These are phyloP conservation scores for Asterochloris sp. DNA, from an alignment of 139 green algal genomes.

Conservation along the genomic window DNA sequence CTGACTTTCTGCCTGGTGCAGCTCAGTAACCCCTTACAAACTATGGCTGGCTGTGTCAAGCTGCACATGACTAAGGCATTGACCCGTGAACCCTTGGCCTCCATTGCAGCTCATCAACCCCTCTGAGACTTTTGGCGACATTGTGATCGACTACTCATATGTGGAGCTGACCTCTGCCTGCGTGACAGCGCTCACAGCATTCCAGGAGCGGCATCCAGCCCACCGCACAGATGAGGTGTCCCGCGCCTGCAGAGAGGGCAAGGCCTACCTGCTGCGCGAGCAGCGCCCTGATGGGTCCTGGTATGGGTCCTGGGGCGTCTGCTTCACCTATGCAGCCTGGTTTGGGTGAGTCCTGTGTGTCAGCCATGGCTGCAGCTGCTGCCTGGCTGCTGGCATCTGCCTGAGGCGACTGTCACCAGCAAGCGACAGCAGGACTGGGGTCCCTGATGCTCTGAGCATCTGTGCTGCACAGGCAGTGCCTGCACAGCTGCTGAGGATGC, in stretches of 20 bases:
- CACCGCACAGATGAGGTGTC: slow-evolving; percentile 40
- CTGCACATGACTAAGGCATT: no score
- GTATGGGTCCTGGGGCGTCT: slow-evolving; percentile 98
- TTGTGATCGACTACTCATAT: slow-evolving; percentile 98
- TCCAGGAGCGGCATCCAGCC: slow-evolving; percentile 46
- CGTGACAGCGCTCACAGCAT: slow-evolving; percentile 84
- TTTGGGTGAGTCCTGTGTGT: slow-evolving; percentile 65
- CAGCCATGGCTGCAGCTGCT: background rate
- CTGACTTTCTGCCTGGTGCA: no score
- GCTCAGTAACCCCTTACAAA: no score
- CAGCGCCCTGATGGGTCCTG: slow-evolving; percentile 90
- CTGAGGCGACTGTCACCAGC: background rate
- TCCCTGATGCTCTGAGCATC: no score
- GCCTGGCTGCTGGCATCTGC: background rate
- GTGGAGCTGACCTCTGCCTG: slow-evolving; percentile 95
- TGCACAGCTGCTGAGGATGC: no score
- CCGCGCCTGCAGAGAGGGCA: slow-evolving; percentile 29
- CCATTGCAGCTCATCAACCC: slow-evolving; percentile 92
- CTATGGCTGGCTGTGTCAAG: no score
- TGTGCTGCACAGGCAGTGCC: no score
- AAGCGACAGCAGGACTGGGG: no score
- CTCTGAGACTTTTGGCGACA: slow-evolving; percentile 98
- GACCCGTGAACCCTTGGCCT: no score
- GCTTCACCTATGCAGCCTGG: slow-evolving; percentile 99
- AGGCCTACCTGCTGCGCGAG: slow-evolving; percentile 61